Percentiles rank a stretch among this genome's conserved stretches.
Evolutionary conservation across 2,329 filamentous ascomycete species (phyloP).

Genomic region (Blumeria graminis): DNA sequence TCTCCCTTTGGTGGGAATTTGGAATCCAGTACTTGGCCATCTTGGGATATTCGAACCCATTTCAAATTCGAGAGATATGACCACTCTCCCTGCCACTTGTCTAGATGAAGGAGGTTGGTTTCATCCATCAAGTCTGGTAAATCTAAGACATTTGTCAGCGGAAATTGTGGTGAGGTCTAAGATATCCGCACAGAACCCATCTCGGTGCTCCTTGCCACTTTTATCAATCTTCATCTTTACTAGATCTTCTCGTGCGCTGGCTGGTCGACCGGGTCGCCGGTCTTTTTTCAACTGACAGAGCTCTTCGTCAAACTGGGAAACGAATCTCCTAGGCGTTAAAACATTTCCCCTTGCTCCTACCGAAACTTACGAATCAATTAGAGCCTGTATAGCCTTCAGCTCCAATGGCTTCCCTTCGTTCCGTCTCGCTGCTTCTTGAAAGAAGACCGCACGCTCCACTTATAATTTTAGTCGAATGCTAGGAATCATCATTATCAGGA

Average conservation of each 20-base stretch:
- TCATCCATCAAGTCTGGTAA: constrained; percentile 52
- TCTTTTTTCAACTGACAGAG: constrained; percentile 38
- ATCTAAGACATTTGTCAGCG: constrained; percentile 18
- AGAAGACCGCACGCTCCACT: constrained; percentile 48
- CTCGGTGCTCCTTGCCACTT: constrained; percentile 58
- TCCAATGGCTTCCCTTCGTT: constrained; percentile 26
- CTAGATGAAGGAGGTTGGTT: constrained; percentile 39
- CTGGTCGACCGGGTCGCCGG: constrained; percentile 55
- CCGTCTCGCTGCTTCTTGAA: constrained; percentile 39
- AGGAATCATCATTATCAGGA: background rate
- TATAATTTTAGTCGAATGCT: constrained; percentile 2
- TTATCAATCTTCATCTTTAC: constrained; percentile 44
- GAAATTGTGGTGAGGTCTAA: background rate
- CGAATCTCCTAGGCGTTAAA: constrained; percentile 24
- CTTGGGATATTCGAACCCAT: constrained; percentile 49
- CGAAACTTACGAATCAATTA: constrained; percentile 32
- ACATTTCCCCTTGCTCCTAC: background rate
- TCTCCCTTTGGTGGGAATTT: constrained; percentile 50
- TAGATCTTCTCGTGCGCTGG: constrained; percentile 52
- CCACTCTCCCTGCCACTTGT: constrained; percentile 68
- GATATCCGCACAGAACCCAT: constrained; percentile 48
- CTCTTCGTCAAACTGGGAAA: constrained; percentile 48
- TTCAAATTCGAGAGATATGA: constrained; percentile 49
- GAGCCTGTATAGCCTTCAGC: constrained; percentile 30
- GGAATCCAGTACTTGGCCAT: constrained; percentile 40